A percentile compares a stretch with the other conserved stretches of the same genome.
Evolutionary conservation across 305 asterid genomes (phyloP).

Genomic region (Euphrasia arctica): DNA sequence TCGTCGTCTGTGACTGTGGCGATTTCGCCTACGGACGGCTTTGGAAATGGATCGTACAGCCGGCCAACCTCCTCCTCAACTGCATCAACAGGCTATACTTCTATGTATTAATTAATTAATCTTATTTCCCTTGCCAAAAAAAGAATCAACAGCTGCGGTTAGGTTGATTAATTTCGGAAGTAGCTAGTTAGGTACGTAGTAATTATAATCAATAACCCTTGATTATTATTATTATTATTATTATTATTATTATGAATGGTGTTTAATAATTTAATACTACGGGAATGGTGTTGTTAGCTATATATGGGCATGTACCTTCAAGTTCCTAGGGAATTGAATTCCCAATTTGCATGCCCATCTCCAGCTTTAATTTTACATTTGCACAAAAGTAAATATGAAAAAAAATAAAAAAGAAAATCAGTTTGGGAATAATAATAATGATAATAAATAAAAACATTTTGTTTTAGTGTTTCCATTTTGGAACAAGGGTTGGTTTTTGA

Average conservation of each 20-base stretch:
- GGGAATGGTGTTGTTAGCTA: conserved; percentile 24
- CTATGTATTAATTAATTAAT: neutral
- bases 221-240: neutral
- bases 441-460: neutral
- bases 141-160: neutral
- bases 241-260: neutral
- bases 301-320: conserved; percentile 33
- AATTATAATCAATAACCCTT: neutral
- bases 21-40: conserved; percentile 61
- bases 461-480: conserved; percentile 30
- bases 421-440: too few relatives aligned
- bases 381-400: neutral
- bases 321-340: conserved; percentile 25
- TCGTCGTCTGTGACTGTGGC: conserved; percentile 72
- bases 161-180: neutral
- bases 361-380: conserved; percentile 21
- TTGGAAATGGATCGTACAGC: conserved; percentile 44
- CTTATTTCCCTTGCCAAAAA: neutral
- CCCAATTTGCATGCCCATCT: conserved; percentile 40
- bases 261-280: too few relatives aligned
- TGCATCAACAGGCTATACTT: conserved; percentile 39
- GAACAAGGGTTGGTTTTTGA: conserved; percentile 42
- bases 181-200: neutral
- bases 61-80: conserved; percentile 40
- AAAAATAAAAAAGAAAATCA: neutral